These are phyloP conservation scores for Cinnamomum chago DNA, from an alignment of 164 flowering plant genomes.

Conservation along the genomic window DNA sequence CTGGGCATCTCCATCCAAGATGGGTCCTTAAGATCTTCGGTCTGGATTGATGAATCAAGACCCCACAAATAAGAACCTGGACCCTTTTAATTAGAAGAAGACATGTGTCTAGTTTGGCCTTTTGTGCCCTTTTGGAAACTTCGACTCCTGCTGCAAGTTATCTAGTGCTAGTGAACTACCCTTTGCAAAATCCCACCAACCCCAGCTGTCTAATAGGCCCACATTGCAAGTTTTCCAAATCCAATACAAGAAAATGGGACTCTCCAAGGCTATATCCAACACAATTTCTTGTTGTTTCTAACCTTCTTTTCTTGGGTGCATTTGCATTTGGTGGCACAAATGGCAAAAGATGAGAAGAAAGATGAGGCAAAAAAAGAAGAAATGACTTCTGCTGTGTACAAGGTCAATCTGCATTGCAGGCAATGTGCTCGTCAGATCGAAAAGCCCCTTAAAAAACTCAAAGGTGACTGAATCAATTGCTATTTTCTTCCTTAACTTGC, in stretches of 20 bases:
- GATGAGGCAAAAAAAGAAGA: slow-evolving; percentile 9
- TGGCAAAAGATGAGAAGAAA: not conserved
- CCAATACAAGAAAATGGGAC: not conserved
- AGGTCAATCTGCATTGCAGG: slow-evolving; percentile 59
- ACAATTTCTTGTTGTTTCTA: not conserved
- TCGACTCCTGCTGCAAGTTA: not conserved
- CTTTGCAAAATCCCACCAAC: slow-evolving; percentile 5
- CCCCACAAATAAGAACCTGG: not conserved
- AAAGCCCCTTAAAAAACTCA: slow-evolving; percentile 46
- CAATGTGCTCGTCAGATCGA: slow-evolving; percentile 54
- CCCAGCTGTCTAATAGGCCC: not conserved
- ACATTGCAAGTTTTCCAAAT: not conserved
- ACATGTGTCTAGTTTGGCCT: not conserved
- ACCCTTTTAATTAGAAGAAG: not conserved
- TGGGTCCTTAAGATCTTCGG: no score
- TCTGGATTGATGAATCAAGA: no score
- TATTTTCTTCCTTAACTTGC: slow-evolving; percentile 1
- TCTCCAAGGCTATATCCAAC: not conserved
- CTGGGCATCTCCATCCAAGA: no score
- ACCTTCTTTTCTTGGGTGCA: not conserved
- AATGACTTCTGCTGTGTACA: slow-evolving; percentile 52
- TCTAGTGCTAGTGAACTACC: slow-evolving; percentile 1
- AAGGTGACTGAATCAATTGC: slow-evolving; percentile 32
- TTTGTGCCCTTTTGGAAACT: not conserved
- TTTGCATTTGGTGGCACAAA: not conserved